Conservation (phyloP, 225 moss, liverwort and hornwort genomes). For the Asterella californica region DNA sequence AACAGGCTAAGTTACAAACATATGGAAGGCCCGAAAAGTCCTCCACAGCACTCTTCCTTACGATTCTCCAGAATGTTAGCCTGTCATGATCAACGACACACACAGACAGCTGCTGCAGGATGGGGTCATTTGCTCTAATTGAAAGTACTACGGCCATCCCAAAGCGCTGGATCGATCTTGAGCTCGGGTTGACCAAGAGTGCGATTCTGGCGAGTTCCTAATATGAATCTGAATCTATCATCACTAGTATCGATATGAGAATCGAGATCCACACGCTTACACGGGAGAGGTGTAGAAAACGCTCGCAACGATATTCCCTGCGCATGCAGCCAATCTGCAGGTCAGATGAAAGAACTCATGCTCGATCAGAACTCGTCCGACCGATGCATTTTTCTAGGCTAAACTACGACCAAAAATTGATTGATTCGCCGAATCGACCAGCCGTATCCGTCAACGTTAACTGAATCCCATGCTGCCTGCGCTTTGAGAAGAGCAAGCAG, state of each 20-base stretch:
- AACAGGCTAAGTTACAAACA: constrained; percentile 33
- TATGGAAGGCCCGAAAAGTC: constrained; percentile 47
- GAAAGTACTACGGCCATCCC: not conserved
- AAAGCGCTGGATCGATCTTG: not conserved
- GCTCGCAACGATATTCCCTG: not conserved
- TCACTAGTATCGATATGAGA: not conserved
- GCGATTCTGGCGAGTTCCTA: too few relatives aligned
- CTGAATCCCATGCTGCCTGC: too few relatives aligned
- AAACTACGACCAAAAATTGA: too few relatives aligned
- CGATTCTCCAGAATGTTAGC: constrained; percentile 47
- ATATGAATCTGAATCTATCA: not conserved
- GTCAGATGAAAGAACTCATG: too few relatives aligned
- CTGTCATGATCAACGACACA: constrained; percentile 7
- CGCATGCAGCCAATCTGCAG: not conserved
- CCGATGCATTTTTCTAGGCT: too few relatives aligned
- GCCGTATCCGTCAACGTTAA: too few relatives aligned
- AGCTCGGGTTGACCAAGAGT: too few relatives aligned
- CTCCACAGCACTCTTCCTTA: constrained; percentile 29
- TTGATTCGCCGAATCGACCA: too few relatives aligned
- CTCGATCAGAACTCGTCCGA: too few relatives aligned
- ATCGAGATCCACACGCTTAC: not conserved
- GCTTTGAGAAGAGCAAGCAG: not conserved
- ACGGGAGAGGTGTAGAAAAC: not conserved
- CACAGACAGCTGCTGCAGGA: not conserved
- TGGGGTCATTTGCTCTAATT: not conserved